phyloP scores from a whole-genome alignment of 352 stramenopile genomes.

The Lagenidium giganteum region DNA sequence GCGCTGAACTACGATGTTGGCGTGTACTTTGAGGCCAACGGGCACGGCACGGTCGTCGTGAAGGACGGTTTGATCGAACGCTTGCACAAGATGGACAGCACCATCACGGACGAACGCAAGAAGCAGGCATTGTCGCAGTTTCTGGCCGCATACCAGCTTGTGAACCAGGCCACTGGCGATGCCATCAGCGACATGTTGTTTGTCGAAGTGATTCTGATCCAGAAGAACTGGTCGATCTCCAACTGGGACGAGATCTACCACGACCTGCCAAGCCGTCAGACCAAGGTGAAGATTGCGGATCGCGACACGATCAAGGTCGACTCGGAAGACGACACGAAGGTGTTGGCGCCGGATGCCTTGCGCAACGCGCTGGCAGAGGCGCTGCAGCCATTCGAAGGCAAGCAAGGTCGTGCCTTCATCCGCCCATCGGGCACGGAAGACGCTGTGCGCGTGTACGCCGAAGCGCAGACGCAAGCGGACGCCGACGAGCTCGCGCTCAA shows the following conservation, averaged over 20 bases:
- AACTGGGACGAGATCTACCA: slow-evolving; percentile 94
- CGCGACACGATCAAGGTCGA: slow-evolving; percentile 53
- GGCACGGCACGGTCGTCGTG: slow-evolving; percentile 98
- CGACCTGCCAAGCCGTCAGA: slow-evolving; percentile 91
- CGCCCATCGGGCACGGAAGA: slow-evolving; percentile 97
- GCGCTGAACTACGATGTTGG: slow-evolving; percentile 96
- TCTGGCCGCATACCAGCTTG: slow-evolving; percentile 82
- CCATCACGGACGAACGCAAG: slow-evolving; percentile 69
- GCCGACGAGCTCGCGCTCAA: slow-evolving; percentile 88
- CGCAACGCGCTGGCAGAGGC: slow-evolving; percentile 41
- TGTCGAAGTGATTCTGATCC: slow-evolving; percentile 92
- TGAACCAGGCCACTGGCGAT: slow-evolving; percentile 98
- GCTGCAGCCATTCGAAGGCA: slow-evolving; percentile 50
- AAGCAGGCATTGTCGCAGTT: slow-evolving; percentile 82
- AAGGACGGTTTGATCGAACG: slow-evolving; percentile 83
- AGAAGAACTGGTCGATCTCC: slow-evolving; percentile 84
- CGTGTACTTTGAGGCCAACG: slow-evolving; percentile 99
- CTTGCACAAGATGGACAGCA: slow-evolving; percentile 77
- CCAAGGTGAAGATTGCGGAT: slow-evolving; percentile 82
- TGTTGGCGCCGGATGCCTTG: slow-evolving; percentile 55
- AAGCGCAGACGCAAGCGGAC: slow-evolving; percentile 87
- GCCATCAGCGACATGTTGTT: slow-evolving; percentile 96
- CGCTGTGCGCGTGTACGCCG: slow-evolving; percentile 98
- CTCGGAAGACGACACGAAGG: slow-evolving; percentile 62
- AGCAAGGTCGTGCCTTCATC: slow-evolving; percentile 88